Percentiles rank a stretch among this genome's conserved stretches.
Evolutionary conservation across 176 grass and related monocot genomes (phyloP).

Genomic region (Musa beccarii): DNA sequence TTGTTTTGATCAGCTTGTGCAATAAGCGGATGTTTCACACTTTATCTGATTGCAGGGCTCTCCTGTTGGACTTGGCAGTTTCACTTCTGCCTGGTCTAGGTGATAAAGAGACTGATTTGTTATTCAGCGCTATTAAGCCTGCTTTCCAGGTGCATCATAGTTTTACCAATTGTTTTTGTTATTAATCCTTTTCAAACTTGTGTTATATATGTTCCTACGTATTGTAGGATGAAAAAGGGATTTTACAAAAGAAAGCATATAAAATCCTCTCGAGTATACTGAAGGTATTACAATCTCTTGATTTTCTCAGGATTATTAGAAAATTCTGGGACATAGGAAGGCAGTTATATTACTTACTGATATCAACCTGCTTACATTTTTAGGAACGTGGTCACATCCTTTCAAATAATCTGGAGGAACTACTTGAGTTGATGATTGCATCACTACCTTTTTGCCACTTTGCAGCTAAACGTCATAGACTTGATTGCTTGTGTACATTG

Average conservation of each 20-base stretch:
- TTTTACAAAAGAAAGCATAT: constrained; percentile 96
- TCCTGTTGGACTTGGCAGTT: constrained; percentile 73
- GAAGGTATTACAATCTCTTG: constrained; percentile 32
- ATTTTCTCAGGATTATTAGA: not conserved
- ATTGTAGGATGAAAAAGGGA: constrained; percentile 66
- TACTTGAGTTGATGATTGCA: constrained; percentile 61
- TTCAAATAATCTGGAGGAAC: constrained; percentile 46
- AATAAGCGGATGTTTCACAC: constrained; percentile 11
- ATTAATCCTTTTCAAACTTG: not conserved
- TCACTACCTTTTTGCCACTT: constrained; percentile 65
- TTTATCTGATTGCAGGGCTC: constrained; percentile 44
- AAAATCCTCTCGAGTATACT: constrained; percentile 88
- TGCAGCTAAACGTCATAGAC: constrained; percentile 75
- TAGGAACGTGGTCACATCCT: constrained; percentile 60
- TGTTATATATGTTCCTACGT: not conserved
- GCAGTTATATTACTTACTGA: not conserved
- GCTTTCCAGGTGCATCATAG: constrained; percentile 56
- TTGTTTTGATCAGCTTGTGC: not conserved
- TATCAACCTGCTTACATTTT: not conserved
- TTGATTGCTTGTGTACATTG: constrained; percentile 78
- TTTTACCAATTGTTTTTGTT: not conserved
- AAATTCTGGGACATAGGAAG: not conserved
- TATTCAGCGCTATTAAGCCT: constrained; percentile 84
- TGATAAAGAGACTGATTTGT: constrained; percentile 52
- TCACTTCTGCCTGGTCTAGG: constrained; percentile 76